These are phyloP conservation scores for Podila verticillata DNA, from an alignment of 192 early-diverging fungal species.

Conservation along the genomic window DNA sequence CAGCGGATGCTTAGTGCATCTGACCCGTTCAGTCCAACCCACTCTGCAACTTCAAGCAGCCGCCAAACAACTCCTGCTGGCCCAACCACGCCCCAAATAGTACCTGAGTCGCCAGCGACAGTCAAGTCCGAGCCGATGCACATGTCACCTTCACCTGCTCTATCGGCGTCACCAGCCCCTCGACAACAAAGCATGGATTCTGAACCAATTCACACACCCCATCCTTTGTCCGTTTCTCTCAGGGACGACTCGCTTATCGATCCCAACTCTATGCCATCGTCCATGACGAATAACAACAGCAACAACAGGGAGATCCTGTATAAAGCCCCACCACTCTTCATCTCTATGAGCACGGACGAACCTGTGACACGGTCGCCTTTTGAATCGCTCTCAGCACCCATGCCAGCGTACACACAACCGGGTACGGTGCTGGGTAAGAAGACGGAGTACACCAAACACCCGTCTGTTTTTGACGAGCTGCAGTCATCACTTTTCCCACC, in stretches of 20 bases:
- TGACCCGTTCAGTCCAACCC: no score
- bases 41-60: no score
- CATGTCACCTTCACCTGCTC: no score
- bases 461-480: constrained; percentile 41
- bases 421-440: constrained; percentile 26
- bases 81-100: no score
- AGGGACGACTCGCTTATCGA: background rate
- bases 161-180: no score
- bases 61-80: no score
- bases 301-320: constrained; percentile 36
- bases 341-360: constrained; percentile 9
- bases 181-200: background rate
- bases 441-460: constrained; percentile 46
- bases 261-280: background rate
- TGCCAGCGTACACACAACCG: constrained; percentile 14
- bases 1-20: no score
- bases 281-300: background rate
- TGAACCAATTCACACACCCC: background rate
- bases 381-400: constrained; percentile 14
- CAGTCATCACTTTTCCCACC: constrained; percentile 51
- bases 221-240: background rate
- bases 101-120: no score
- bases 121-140: no score
- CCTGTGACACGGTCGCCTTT: constrained; percentile 3
- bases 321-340: constrained; percentile 37